Conservation (phyloP, 345 rosid genomes). For the Melaleuca quinquenervia region DNA sequence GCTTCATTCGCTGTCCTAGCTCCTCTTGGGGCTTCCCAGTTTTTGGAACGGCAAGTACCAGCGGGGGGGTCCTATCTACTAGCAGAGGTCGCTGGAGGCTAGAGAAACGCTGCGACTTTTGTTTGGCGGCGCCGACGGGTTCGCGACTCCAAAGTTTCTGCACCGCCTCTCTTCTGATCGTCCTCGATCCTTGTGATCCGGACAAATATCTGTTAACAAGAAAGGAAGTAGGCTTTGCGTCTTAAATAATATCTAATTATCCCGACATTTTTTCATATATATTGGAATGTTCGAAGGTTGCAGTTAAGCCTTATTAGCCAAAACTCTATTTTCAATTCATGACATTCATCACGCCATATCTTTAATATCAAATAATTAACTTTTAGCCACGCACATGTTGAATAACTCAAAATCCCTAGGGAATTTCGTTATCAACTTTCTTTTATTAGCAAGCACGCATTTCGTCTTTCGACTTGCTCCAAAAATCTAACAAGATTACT, state of each 20-base stretch:
- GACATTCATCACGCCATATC: background rate
- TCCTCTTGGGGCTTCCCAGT: too few species aligned
- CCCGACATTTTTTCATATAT: background rate
- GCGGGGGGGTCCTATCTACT: background rate
- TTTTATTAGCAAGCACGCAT: background rate
- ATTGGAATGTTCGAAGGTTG: background rate
- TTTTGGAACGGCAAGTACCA: background rate
- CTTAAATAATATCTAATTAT: background rate
- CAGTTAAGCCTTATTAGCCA: background rate
- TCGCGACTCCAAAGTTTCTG: background rate
- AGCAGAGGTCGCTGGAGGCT: background rate
- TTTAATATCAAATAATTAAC: background rate
- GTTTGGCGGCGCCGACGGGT: background rate
- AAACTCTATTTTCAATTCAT: background rate
- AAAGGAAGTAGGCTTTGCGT: background rate
- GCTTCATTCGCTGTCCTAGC: background rate
- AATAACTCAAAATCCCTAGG: background rate
- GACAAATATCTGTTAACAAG: background rate
- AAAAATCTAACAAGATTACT: background rate
- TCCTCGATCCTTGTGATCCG: background rate
- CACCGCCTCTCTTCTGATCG: background rate
- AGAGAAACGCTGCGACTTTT: background rate
- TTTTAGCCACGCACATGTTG: background rate
- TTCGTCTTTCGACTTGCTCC: background rate
- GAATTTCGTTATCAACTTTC: background rate